These are phyloP conservation scores for Periconia digitata DNA, from an alignment of 2,329 filamentous ascomycete genomes.

Conservation along the genomic window DNA sequence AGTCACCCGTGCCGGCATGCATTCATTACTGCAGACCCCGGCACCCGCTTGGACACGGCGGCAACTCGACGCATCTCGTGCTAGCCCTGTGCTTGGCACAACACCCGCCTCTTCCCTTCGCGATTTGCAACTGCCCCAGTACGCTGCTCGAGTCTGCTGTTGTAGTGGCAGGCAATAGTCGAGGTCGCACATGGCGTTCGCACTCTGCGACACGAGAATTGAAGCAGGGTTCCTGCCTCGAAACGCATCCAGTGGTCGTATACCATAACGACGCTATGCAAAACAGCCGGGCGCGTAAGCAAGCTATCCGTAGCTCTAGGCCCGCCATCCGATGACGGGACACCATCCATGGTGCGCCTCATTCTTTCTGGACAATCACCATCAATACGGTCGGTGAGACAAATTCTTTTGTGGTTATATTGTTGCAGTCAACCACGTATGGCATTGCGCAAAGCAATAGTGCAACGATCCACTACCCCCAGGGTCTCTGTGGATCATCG, in stretches of 20 bases:
- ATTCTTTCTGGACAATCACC: constrained; percentile 16
- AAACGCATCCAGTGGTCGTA: background rate
- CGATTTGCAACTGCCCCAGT: background rate
- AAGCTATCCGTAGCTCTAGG: background rate
- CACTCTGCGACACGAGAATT: constrained; percentile 14
- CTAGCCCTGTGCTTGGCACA: constrained; percentile 29
- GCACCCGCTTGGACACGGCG: constrained; percentile 37
- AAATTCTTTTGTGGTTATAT: background rate
- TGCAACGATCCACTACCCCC: background rate
- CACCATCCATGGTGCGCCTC: constrained; percentile 13
- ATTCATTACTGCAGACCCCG: constrained; percentile 35
- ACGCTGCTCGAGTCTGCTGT: background rate
- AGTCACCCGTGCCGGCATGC: constrained; percentile 36
- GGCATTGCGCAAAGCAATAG: background rate
- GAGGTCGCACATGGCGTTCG: constrained; percentile 8
- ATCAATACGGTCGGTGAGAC: background rate
- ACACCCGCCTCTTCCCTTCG: background rate
- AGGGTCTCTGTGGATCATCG: background rate
- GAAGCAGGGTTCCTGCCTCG: background rate
- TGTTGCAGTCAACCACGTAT: background rate
- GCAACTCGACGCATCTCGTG: constrained; percentile 39
- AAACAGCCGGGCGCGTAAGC: background rate
- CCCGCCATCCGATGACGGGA: background rate
- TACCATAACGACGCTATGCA: background rate
- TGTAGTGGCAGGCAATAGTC: constrained; percentile 3